These are phyloP conservation scores for Scytalidium sp. DNA, from an alignment of 2,329 filamentous ascomycete genomes.

Conservation along the genomic window DNA sequence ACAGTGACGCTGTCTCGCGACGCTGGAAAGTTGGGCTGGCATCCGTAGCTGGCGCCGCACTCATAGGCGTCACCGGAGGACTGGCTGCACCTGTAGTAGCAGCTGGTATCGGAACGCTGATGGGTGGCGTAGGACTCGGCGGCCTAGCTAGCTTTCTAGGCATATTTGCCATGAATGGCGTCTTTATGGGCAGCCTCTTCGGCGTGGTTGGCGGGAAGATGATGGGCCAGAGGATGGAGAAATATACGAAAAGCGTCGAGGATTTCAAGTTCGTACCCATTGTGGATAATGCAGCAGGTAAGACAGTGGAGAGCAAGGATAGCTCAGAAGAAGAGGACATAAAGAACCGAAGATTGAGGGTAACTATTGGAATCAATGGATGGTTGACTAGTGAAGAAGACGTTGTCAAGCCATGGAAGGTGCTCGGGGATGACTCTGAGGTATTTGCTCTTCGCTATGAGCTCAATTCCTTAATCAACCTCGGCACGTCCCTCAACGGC, in stretches of 20 bases:
- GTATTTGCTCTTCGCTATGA: slow-evolving; percentile 85
- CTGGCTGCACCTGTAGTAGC: slow-evolving; percentile 87
- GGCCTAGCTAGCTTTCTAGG: slow-evolving; percentile 84
- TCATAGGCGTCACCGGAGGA: slow-evolving; percentile 90
- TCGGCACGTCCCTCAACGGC: slow-evolving; percentile 69
- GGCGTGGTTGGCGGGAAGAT: slow-evolving; percentile 83
- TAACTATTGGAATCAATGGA: slow-evolving; percentile 84
- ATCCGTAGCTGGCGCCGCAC: slow-evolving; percentile 78
- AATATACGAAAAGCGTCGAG: slow-evolving; percentile 82
- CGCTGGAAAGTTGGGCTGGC: slow-evolving; percentile 90
- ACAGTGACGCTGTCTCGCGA: slow-evolving; percentile 64
- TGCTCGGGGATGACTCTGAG: slow-evolving; percentile 68
- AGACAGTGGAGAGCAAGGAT: slow-evolving; percentile 22
- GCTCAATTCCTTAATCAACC: slow-evolving; percentile 69
- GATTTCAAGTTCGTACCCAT: slow-evolving; percentile 79
- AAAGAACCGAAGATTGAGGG: slow-evolving; percentile 56
- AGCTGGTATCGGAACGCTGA: slow-evolving; percentile 77
- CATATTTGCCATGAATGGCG: slow-evolving; percentile 79
- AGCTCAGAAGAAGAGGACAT: slow-evolving; percentile 29
- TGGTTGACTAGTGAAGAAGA: slow-evolving; percentile 78
- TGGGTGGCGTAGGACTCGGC: slow-evolving; percentile 82
- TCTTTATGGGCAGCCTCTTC: slow-evolving; percentile 83
- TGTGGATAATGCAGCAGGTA: slow-evolving; percentile 41
- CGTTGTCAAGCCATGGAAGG: slow-evolving; percentile 75
- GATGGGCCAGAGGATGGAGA: slow-evolving; percentile 80